Percentiles rank a stretch among this genome's conserved stretches.
Conservation (phyloP, 768 basidiomycete species). For the Leccinellum rugosiceps region DNA sequence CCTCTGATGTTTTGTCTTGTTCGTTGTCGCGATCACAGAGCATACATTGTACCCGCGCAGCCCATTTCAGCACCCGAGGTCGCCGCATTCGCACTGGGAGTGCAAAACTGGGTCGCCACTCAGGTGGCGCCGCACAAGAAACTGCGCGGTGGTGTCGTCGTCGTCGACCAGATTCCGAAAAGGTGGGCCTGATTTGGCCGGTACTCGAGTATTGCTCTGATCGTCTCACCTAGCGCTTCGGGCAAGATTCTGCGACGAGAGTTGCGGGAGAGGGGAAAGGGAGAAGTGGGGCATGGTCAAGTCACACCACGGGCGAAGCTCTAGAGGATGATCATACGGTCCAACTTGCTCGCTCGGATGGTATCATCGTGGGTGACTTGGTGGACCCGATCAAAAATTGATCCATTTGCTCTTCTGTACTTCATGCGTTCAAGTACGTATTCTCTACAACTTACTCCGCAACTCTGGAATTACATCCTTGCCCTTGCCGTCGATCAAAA, state of each 20-base stretch:
- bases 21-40: background rate
- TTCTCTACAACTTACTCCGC: slow-evolving; percentile 17
- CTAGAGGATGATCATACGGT: background rate
- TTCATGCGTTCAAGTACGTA: background rate
- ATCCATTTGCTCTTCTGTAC: background rate
- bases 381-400: background rate
- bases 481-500: slow-evolving; percentile 58
- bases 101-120: slow-evolving; percentile 63
- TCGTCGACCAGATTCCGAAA: slow-evolving; percentile 46
- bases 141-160: slow-evolving; percentile 69
- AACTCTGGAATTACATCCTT: slow-evolving; percentile 65
- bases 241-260: slow-evolving; percentile 87
- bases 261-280: slow-evolving; percentile 63
- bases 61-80: slow-evolving; percentile 17
- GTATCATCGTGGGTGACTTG: background rate
- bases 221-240: slow-evolving; percentile 44
- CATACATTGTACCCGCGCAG: slow-evolving; percentile 47
- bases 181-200: slow-evolving; percentile 16
- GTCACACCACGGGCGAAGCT: slow-evolving; percentile 16
- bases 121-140: slow-evolving; percentile 75
- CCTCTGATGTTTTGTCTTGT: background rate
- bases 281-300: slow-evolving; percentile 40
- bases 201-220: background rate
- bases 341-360: background rate
- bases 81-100: slow-evolving; percentile 40